Conservation (phyloP, 73 alveolate genomes). For the Paramecium biaurelia region DNA sequence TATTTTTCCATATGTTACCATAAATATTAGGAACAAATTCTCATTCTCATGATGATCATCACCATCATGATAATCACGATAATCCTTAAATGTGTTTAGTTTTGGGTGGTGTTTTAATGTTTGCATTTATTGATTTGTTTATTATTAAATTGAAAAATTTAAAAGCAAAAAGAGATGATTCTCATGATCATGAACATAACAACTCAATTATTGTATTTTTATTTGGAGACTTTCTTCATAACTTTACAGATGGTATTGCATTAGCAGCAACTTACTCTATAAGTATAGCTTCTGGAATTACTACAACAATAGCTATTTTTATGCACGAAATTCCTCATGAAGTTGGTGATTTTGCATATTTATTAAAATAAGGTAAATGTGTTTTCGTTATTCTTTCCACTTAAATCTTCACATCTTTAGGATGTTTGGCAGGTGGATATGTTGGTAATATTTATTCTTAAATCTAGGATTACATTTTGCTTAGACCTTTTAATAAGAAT, state of each 20-base stretch:
- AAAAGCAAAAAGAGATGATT: constrained; percentile 10
- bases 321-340: constrained; percentile 98
- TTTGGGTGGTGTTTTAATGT: neutral
- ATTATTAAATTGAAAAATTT: neutral
- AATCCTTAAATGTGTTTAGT: neutral
- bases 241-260: constrained; percentile 96
- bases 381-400: neutral
- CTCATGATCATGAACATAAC: constrained; percentile 43
- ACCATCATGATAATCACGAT: neutral
- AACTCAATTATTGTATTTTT: constrained; percentile 74
- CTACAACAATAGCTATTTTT: constrained; percentile 91
- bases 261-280: constrained; percentile 88
- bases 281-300: constrained; percentile 74
- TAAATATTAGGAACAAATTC: neutral
- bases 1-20: constrained; percentile 56
- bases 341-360: constrained; percentile 82
- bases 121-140: neutral
- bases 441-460: neutral
- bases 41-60: neutral
- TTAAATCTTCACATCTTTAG: neutral
- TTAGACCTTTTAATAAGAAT: neutral
- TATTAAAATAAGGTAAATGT: constrained; percentile 1
- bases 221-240: constrained; percentile 94
- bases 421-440: constrained; percentile 27
- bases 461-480: constrained; percentile 1